These are phyloP conservation scores for Euphrasia confusa DNA, from an alignment of 257 asterid genomes.

Conservation along the genomic window DNA sequence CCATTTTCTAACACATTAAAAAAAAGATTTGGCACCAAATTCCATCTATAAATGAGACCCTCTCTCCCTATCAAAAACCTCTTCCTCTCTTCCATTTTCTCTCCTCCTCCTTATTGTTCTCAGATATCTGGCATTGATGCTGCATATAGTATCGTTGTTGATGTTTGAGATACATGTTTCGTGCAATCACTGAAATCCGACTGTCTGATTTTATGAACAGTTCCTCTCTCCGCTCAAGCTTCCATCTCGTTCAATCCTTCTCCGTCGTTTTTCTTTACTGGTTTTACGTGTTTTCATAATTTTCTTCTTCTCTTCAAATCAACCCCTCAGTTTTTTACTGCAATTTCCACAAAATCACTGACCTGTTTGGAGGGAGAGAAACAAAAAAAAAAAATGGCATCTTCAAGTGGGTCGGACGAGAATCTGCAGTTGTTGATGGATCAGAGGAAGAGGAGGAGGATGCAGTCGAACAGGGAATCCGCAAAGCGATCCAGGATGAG, in stretches of 20 bases:
- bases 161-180: constrained; percentile 54
- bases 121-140: constrained; percentile 21
- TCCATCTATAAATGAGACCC: constrained; percentile 25
- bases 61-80: constrained; percentile 10
- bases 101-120: neutral
- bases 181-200: constrained; percentile 55
- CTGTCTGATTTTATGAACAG: constrained; percentile 46
- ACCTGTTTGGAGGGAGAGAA: neutral
- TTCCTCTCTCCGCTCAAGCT: constrained; percentile 46
- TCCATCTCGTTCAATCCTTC: constrained; percentile 85
- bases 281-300: constrained; percentile 82
- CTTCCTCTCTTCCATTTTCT: constrained; percentile 30
- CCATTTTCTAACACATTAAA: no score
- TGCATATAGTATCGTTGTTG: constrained; percentile 22
- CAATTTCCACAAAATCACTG: neutral
- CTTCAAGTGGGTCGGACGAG: constrained; percentile 55
- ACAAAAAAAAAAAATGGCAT: constrained; percentile 48
- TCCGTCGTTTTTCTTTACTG: constrained; percentile 93
- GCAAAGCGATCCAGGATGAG: constrained; percentile 82
- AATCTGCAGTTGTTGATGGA: constrained; percentile 41
- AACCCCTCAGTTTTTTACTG: neutral
- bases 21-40: neutral
- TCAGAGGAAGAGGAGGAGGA: constrained; percentile 66
- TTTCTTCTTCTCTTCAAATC: neutral
- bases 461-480: constrained; percentile 86